Base-by-base conservation (phyloP, 768 basidiomycete genomes). In the Boletus sp. region DNA sequence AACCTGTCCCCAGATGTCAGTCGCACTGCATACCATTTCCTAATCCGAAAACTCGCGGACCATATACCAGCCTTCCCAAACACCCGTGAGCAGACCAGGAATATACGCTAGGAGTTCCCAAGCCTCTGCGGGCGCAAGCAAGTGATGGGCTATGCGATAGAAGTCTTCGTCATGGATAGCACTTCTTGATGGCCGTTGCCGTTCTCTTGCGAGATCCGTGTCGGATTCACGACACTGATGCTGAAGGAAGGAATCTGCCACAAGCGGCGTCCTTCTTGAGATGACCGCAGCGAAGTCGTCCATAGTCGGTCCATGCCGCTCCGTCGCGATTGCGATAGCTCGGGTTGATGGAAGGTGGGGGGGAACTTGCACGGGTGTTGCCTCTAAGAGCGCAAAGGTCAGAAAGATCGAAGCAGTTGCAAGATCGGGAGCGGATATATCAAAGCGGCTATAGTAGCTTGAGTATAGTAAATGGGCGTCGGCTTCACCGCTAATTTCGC, bases 1-100 rank as follows among this genome's bases (percentile, higher is more conserved):
- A 14, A 71, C 68, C 73, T 74, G 56, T 51, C 17, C 17, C 12
- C 3, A 18, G 10, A 41, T 7, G 53, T 72, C 55, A 72, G 64
- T 52, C 47, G 50, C 52, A 18, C 50, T 47, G 50, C 46, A 49
- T 17, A 47, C 45, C 46, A 52, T 46, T 47, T 50, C 59, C 47
- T 41, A 62, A 66, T 62, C 42, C 47, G 14, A 70, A 39, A 59
- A 60, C 42, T 54, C 47, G 65, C 74, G 65, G 61, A 84, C 85
- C 81, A 82, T 82, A 65, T 78, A 82, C 47, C 73, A 75, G 1
- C 85, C 85, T 70, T 85, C 79, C 85, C 85, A 87, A 56, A 80
- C 64, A 4, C 83, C 85, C 30, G 80, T 73, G 53, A 86, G 73
- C 35, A 75, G 67, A 17, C 81, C 82, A 39, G 78, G 77, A 62